phyloP scores from a whole-genome alignment of 306 rosid genomes.

The Fragaria nilgerrensis region DNA sequence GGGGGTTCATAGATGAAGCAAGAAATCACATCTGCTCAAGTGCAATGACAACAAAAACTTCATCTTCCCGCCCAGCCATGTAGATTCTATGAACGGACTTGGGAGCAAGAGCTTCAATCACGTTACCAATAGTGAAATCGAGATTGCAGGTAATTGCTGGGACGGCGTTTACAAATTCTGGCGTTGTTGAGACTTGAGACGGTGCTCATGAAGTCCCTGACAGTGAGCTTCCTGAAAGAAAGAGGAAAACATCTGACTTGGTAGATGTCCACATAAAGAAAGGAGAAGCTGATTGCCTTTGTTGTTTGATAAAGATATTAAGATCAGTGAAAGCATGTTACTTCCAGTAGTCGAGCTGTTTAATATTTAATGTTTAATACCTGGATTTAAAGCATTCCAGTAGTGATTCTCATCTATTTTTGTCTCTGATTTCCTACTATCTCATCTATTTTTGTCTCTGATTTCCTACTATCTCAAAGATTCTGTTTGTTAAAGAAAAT shows the following conservation, averaged over 20 bases:
- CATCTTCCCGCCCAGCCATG: too few species aligned
- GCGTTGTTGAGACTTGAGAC: constrained; percentile 18
- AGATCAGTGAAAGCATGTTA: background rate
- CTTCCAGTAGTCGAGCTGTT: background rate
- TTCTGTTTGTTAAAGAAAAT: too few species aligned
- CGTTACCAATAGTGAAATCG: constrained; percentile 53
- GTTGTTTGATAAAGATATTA: background rate
- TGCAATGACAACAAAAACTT: too few species aligned
- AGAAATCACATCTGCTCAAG: too few species aligned
- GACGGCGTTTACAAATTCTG: constrained; percentile 39
- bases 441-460: too few species aligned
- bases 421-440: too few species aligned
- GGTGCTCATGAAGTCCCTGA: constrained; percentile 61
- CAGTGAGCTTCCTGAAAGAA: constrained; percentile 64
- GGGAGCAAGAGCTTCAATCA: constrained; percentile 68
- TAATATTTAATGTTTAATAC: background rate
- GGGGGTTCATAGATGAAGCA: constrained; percentile 68
- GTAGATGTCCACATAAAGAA: background rate
- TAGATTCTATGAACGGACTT: constrained; percentile 77
- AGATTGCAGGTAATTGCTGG: constrained; percentile 68
- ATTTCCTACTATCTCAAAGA: too few species aligned
- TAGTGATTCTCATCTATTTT: too few species aligned
- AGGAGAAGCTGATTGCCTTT: background rate
- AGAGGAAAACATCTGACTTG: constrained; percentile 11
- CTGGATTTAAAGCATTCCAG: constrained; percentile 1